Evolutionary conservation across 768 basidiomycete genomes (phyloP).

Genomic region (Scleroderma bovista): DNA sequence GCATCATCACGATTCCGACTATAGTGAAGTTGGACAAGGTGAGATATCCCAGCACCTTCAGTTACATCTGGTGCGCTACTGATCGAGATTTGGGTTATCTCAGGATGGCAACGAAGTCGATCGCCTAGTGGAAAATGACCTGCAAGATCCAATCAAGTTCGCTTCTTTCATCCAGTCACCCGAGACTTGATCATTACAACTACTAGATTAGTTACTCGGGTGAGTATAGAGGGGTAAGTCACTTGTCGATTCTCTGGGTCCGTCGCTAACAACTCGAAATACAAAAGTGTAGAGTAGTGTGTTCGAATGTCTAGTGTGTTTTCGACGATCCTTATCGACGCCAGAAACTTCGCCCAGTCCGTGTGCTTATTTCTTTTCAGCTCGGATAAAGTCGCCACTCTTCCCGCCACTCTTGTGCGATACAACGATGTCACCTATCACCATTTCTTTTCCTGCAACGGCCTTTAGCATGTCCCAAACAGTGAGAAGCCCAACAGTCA

Average conservation of each 20-base stretch:
- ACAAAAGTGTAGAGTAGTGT: too few species aligned
- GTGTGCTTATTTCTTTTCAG: not conserved
- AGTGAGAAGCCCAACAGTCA: slow-evolving; percentile 69
- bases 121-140: slow-evolving; percentile 27
- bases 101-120: slow-evolving; percentile 24
- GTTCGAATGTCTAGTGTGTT: too few species aligned
- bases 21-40: slow-evolving; percentile 59
- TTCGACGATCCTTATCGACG: too few species aligned
- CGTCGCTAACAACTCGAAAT: too few species aligned
- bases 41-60: slow-evolving; percentile 16
- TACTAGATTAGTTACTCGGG: too few species aligned
- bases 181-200: not conserved
- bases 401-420: slow-evolving; percentile 66
- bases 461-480: slow-evolving; percentile 95
- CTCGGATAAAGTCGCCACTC: slow-evolving; percentile 59
- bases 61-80: not conserved
- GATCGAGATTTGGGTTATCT: slow-evolving; percentile 21
- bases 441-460: slow-evolving; percentile 84
- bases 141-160: slow-evolving; percentile 15
- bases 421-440: slow-evolving; percentile 64
- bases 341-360: too few species aligned
- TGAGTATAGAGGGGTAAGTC: too few species aligned
- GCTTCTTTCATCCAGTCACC: not conserved
- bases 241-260: too few species aligned
- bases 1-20: slow-evolving; percentile 56